These are phyloP conservation scores for Stagonosporopsis vannaccii DNA, from an alignment of 2,329 filamentous ascomycete genomes.

Conservation along the genomic window DNA sequence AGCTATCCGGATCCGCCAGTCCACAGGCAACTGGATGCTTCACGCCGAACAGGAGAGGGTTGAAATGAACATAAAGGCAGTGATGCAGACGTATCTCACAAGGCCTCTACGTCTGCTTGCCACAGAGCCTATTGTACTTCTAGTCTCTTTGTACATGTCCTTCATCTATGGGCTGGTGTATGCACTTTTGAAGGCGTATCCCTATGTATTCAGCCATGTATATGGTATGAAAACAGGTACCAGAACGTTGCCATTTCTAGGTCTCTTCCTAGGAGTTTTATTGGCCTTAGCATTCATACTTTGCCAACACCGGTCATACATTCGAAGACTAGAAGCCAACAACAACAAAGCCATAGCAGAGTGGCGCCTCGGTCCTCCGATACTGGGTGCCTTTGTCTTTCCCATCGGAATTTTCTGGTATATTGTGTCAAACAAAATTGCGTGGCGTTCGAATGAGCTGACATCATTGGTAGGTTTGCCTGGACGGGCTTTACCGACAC, in stretches of 20 bases:
- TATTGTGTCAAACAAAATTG: neutral
- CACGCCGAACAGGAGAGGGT: conserved; percentile 2
- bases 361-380: conserved; percentile 2
- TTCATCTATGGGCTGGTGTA: conserved; percentile 35
- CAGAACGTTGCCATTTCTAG: conserved; percentile 4
- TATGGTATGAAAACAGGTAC: neutral
- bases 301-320: neutral
- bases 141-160: conserved; percentile 35
- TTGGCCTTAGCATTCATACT: neutral
- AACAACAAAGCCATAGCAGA: neutral
- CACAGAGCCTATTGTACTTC: conserved; percentile 34
- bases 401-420: conserved; percentile 7
- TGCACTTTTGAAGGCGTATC: conserved; percentile 4
- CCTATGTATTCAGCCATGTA: conserved; percentile 1
- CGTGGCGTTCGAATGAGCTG: neutral
- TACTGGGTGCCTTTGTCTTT: conserved; percentile 1
- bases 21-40: conserved; percentile 5
- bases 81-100: conserved; percentile 14
- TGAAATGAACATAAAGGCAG: neutral
- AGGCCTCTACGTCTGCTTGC: conserved; percentile 36
- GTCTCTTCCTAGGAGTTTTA: neutral
- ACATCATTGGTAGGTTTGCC: neutral
- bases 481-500: conserved; percentile 1
- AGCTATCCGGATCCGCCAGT: neutral
- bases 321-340: neutral